These are phyloP conservation scores for Diddensiella caesifluorescens DNA, from an alignment of 805 yeast species.

Conservation along the genomic window DNA sequence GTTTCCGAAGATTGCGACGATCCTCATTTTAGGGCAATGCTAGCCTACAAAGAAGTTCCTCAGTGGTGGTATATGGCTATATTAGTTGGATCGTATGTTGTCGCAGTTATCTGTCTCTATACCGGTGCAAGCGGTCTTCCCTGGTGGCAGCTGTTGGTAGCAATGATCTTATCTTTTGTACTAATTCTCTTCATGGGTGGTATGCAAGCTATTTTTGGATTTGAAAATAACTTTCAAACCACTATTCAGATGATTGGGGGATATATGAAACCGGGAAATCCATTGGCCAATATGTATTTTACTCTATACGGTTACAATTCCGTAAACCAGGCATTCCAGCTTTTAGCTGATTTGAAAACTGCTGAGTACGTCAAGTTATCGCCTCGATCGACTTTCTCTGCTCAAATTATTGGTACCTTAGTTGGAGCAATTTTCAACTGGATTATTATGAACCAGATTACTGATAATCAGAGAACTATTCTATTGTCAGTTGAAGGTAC, in stretches of 20 bases:
- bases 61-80: conserved; percentile 52
- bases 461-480: conserved; percentile 28
- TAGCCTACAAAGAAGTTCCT: conserved; percentile 53
- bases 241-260: conserved; percentile 56
- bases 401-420: conserved; percentile 40
- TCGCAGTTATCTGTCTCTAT: conserved; percentile 39
- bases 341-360: conserved; percentile 50
- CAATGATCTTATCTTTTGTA: conserved; percentile 46
- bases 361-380: conserved; percentile 64
- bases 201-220: conserved; percentile 54
- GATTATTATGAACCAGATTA: conserved; percentile 30
- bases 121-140: conserved; percentile 47
- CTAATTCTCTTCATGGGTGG: conserved; percentile 58
- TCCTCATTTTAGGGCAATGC: conserved; percentile 52
- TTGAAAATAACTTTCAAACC: conserved; percentile 47
- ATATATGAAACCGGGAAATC: conserved; percentile 54
- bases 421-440: conserved; percentile 22
- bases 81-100: conserved; percentile 41
- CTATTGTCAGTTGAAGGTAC: conserved; percentile 27
- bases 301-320: conserved; percentile 54
- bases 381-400: conserved; percentile 53
- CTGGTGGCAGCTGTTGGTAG: conserved; percentile 54
- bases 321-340: conserved; percentile 48
- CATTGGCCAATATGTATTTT: conserved; percentile 57
- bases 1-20: conserved; percentile 30